Conservation (phyloP, 2,329 filamentous ascomycete genomes). For the Bisporella sp. region DNA sequence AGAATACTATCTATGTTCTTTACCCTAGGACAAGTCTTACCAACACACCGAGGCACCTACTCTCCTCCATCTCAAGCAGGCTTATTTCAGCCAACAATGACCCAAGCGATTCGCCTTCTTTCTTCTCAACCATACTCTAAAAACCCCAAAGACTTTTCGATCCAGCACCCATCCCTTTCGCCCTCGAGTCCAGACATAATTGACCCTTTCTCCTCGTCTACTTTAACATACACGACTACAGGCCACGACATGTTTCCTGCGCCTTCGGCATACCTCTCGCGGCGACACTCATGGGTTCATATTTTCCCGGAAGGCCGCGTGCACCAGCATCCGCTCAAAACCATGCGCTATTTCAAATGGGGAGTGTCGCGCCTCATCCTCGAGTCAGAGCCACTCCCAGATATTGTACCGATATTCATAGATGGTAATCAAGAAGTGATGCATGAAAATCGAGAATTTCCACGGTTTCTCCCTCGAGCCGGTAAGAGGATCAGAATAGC, state of each 20-base stretch:
- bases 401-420: constrained; percentile 90
- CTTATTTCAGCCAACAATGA: constrained; percentile 82
- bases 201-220: constrained; percentile 47
- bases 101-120: constrained; percentile 77
- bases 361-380: constrained; percentile 86
- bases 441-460: constrained; percentile 74
- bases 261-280: constrained; percentile 62
- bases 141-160: constrained; percentile 12
- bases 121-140: constrained; percentile 48
- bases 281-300: constrained; percentile 80
- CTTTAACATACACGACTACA: constrained; percentile 55
- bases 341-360: constrained; percentile 98
- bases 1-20: constrained; percentile 75
- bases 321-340: constrained; percentile 72
- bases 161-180: constrained; percentile 4
- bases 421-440: constrained; percentile 85
- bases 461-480: constrained; percentile 71
- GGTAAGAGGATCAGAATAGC: constrained; percentile 65
- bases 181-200: constrained; percentile 26
- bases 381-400: constrained; percentile 79
- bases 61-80: constrained; percentile 63
- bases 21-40: constrained; percentile 79
- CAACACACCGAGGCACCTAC: constrained; percentile 75
- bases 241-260: constrained; percentile 59
- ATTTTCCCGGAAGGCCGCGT: constrained; percentile 94